A percentile compares a stretch with the other conserved stretches of the same genome.
Conservation (phyloP, 2,329 filamentous ascomycete genomes). For the Ciborinia camelliae region DNA sequence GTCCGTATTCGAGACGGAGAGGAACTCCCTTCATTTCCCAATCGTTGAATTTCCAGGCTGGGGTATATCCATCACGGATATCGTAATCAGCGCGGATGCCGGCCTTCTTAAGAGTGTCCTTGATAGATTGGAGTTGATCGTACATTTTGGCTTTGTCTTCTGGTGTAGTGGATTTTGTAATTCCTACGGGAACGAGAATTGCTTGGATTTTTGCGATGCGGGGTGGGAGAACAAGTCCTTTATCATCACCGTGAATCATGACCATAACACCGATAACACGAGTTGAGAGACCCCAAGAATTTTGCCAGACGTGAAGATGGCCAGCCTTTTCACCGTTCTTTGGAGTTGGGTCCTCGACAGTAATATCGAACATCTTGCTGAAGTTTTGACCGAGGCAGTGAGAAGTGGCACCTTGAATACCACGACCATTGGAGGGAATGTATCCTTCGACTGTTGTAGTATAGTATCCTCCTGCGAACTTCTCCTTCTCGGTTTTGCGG, state of each 20-base stretch:
- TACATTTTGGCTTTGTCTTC: conserved; percentile 76
- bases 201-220: conserved; percentile 83
- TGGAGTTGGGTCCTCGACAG: conserved; percentile 81
- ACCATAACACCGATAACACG: conserved; percentile 98
- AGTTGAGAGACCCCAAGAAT: conserved; percentile 97
- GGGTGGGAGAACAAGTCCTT: conserved; percentile 89
- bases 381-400: conserved; percentile 95
- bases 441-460: conserved; percentile 97
- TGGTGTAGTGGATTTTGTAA: conserved; percentile 80
- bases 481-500: conserved; percentile 93
- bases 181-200: conserved; percentile 86
- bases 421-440: conserved; percentile 90
- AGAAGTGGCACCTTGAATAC: conserved; percentile 93
- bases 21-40: conserved; percentile 97
- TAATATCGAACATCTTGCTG: conserved; percentile 98
- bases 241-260: conserved; percentile 95
- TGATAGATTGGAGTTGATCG: conserved; percentile 70
- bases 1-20: conserved; percentile 90
- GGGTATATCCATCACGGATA: conserved; percentile 82
- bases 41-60: conserved; percentile 98
- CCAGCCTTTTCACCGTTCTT: conserved; percentile 71
- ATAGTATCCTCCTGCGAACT: conserved; percentile 95
- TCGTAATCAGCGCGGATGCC: conserved; percentile 79
- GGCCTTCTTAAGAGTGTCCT: conserved; percentile 63
- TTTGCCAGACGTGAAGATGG: conserved; percentile 91